Evolutionary conservation across 345 rosid genomes (phyloP).

Genomic region (Euphorbia tirucalli): DNA sequence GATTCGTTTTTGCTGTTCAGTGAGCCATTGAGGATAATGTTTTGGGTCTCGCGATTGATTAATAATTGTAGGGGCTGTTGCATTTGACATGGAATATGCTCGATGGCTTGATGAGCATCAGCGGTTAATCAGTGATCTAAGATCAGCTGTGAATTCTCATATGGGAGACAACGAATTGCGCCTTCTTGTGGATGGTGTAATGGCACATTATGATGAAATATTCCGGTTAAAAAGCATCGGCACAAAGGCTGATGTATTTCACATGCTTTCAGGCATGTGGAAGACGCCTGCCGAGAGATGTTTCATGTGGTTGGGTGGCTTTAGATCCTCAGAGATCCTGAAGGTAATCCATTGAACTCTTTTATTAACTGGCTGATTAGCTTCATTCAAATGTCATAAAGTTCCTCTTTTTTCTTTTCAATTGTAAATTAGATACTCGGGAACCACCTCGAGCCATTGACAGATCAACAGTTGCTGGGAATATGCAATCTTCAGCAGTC

Average conservation of each 20-base stretch:
- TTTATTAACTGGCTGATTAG: not conserved
- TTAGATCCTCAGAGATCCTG: slow-evolving; percentile 84
- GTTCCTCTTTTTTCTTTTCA: not conserved
- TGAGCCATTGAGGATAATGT: not conserved
- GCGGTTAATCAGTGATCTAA: slow-evolving; percentile 60
- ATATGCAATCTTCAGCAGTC: slow-evolving; percentile 92
- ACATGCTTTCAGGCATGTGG: slow-evolving; percentile 98
- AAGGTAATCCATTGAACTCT: slow-evolving; percentile 42
- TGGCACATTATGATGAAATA: slow-evolving; percentile 76
- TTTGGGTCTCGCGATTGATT: no score
- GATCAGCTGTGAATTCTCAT: slow-evolving; percentile 65
- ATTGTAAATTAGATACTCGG: slow-evolving; percentile 58
- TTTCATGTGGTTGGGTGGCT: slow-evolving; percentile 98
- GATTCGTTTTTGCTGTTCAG: not conserved
- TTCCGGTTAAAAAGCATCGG: slow-evolving; percentile 72
- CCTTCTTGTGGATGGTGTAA: slow-evolving; percentile 65
- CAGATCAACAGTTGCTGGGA: slow-evolving; percentile 90
- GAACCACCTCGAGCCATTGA: slow-evolving; percentile 82
- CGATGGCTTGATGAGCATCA: slow-evolving; percentile 94
- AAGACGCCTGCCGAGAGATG: slow-evolving; percentile 89
- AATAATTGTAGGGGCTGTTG: slow-evolving; percentile 57
- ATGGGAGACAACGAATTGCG: slow-evolving; percentile 62
- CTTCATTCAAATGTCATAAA: not conserved
- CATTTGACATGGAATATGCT: slow-evolving; percentile 77
- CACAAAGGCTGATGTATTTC: slow-evolving; percentile 79